Percentiles rank a stretch among this genome's conserved stretches.
These are phyloP conservation scores for Alternaria ethzedia DNA, from an alignment of 2,329 filamentous ascomycete species.

Conservation along the genomic window DNA sequence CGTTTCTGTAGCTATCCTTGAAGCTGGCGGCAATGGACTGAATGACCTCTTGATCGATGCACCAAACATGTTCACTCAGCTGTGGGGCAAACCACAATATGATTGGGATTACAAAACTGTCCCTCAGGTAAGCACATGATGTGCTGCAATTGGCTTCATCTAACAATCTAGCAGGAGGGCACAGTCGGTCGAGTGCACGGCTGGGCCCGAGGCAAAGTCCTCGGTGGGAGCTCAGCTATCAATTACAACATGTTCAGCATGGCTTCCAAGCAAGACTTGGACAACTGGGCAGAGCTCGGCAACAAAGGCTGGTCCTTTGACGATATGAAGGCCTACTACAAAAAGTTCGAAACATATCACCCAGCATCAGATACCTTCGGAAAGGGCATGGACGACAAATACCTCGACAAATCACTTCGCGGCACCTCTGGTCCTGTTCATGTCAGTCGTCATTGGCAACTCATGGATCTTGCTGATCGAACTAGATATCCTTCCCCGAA, in stretches of 20 bases:
- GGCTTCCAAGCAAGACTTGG: constrained; percentile 37
- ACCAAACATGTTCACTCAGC: constrained; percentile 32
- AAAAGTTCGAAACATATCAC: constrained; percentile 46
- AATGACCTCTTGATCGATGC: constrained; percentile 37
- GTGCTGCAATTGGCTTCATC: not conserved
- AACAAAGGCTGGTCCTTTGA: constrained; percentile 49
- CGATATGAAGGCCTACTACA: constrained; percentile 43
- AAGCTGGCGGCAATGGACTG: constrained; percentile 37
- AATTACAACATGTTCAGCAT: constrained; percentile 43
- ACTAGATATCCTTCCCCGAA: constrained; percentile 30
- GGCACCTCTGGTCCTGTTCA: constrained; percentile 35
- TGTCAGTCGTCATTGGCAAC: constrained; percentile 10
- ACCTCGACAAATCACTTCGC: constrained; percentile 30
- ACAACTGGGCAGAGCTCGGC: constrained; percentile 51
- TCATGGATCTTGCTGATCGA: not conserved
- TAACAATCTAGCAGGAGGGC: constrained; percentile 27
- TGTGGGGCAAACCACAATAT: constrained; percentile 38
- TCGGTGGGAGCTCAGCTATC: constrained; percentile 50
- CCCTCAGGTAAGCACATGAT: constrained; percentile 27
- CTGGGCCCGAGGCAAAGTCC: constrained; percentile 38
- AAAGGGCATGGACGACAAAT: constrained; percentile 31
- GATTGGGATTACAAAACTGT: constrained; percentile 41
- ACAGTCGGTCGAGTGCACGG: constrained; percentile 28
- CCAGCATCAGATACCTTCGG: constrained; percentile 25
- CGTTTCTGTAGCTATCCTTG: constrained; percentile 34